Conservation (phyloP, 2,329 filamentous ascomycete species). For the Fusarium circinatum region DNA sequence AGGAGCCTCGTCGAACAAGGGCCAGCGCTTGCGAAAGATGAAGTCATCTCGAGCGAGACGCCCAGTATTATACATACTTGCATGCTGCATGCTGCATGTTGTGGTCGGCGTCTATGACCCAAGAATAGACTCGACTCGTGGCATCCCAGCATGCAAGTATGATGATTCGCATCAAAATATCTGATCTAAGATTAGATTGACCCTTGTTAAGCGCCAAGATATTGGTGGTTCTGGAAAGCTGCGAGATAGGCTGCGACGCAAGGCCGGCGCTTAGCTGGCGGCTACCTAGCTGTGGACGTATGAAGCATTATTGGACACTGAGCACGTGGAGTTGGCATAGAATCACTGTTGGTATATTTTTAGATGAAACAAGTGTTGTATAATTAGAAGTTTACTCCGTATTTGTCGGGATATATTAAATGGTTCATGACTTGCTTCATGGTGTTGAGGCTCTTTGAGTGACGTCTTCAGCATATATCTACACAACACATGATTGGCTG, state of each 20-base stretch:
- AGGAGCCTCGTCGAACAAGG: constrained; percentile 21
- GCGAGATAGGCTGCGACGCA: constrained; percentile 24
- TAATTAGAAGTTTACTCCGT: constrained; percentile 16
- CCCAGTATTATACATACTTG: constrained; percentile 23
- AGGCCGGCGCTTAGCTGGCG: constrained; percentile 42
- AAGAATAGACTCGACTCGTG: constrained; percentile 5
- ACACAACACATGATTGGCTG: constrained; percentile 32
- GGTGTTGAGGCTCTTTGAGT: constrained; percentile 43
- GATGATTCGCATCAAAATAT: constrained; percentile 24
- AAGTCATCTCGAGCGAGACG: constrained; percentile 35
- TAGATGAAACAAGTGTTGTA: constrained; percentile 11
- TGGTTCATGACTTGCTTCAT: constrained; percentile 8
- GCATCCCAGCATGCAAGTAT: constrained; percentile 8
- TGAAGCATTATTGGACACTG: constrained; percentile 26
- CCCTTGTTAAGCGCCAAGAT: constrained; percentile 22
- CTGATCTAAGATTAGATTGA: constrained; percentile 30
- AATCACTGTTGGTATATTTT: constrained; percentile 20
- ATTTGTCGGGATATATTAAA: background rate
- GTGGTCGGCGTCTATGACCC: constrained; percentile 27
- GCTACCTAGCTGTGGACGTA: constrained; percentile 31
- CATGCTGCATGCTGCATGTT: constrained; percentile 12
- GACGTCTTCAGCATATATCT: constrained; percentile 15
- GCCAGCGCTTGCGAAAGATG: constrained; percentile 15
- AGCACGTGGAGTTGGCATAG: constrained; percentile 1
- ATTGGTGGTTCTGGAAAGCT: constrained; percentile 29